Evolutionary conservation across 495 filamentous ascomycete species (phyloP).

Genomic region (Chaetomium cochliodes): DNA sequence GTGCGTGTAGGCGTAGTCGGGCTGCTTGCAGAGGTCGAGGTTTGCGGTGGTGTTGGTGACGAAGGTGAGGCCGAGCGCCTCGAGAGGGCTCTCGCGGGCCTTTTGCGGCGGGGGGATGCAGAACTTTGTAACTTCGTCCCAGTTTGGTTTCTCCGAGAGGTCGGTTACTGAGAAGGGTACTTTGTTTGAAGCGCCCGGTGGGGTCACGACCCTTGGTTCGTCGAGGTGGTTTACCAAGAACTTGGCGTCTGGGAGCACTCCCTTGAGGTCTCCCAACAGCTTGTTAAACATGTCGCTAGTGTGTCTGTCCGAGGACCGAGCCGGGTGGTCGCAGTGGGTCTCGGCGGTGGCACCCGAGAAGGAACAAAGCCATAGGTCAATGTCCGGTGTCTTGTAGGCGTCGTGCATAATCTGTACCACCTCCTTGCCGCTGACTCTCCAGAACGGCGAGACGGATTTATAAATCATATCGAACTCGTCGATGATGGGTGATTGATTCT

Average conservation of each 20-base stretch:
- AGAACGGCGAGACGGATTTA: constrained; percentile 33
- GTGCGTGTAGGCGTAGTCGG: constrained; percentile 31
- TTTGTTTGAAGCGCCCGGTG: constrained; percentile 24
- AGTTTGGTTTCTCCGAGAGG: constrained; percentile 22
- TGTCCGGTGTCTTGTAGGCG: constrained; percentile 12
- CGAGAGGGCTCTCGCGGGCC: background rate
- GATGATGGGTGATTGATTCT: constrained; percentile 58
- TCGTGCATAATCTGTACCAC: constrained; percentile 20
- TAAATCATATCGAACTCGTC: constrained; percentile 65
- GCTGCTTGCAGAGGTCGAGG: constrained; percentile 34
- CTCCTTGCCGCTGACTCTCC: constrained; percentile 31
- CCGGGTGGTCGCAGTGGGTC: constrained; percentile 31
- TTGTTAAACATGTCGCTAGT: constrained; percentile 25
- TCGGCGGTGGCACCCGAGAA: constrained; percentile 22
- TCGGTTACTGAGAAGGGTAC: constrained; percentile 5
- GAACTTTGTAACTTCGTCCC: constrained; percentile 22
- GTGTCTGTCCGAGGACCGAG: constrained; percentile 31
- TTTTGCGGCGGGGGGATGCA: constrained; percentile 12
- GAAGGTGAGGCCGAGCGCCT: constrained; percentile 32
- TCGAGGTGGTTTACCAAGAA: constrained; percentile 76
- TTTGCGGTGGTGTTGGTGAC: constrained; percentile 22
- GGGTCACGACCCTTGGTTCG: constrained; percentile 68
- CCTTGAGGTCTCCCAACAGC: constrained; percentile 61
- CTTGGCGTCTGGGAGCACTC: constrained; percentile 68
- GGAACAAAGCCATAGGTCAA: constrained; percentile 34